Evolutionary conservation across 108 stramenopile genomes (phyloP).

Genomic region (Pseudonitzschia pungens): DNA sequence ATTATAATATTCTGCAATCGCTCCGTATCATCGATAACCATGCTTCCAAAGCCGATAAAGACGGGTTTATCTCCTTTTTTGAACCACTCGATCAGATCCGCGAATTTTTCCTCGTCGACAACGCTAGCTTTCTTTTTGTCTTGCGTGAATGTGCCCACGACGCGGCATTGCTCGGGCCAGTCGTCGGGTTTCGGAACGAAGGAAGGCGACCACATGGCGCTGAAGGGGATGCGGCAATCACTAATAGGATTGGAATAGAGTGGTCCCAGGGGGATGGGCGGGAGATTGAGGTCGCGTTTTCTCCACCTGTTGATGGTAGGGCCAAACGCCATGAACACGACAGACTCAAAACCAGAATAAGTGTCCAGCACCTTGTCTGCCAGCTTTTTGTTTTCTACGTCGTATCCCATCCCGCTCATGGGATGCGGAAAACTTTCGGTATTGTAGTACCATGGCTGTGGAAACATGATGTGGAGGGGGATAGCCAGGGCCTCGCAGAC

Average conservation of each 20-base stretch:
- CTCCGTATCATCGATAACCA: constrained; percentile 66
- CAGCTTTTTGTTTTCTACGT: background rate
- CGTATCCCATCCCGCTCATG: constrained; percentile 55
- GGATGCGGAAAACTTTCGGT: constrained; percentile 83
- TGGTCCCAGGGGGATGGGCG: constrained; percentile 30
- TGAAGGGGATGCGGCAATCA: constrained; percentile 58
- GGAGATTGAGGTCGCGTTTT: constrained; percentile 30
- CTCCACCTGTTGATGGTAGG: constrained; percentile 53
- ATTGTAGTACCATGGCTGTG: constrained; percentile 76
- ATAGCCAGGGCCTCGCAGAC: constrained; percentile 81
- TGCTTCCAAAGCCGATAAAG: constrained; percentile 74
- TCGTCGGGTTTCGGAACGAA: constrained; percentile 85
- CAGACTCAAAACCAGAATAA: too few relatives aligned
- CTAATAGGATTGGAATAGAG: constrained; percentile 37
- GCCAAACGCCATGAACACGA: constrained; percentile 27
- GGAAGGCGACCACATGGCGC: constrained; percentile 77
- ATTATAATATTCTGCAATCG: constrained; percentile 48
- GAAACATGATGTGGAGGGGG: constrained; percentile 87
- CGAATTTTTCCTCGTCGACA: constrained; percentile 36
- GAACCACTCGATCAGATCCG: constrained; percentile 47
- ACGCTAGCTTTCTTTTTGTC: constrained; percentile 15
- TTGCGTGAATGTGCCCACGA: constrained; percentile 70
- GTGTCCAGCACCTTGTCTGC: too few relatives aligned
- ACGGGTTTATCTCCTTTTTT: constrained; percentile 49
- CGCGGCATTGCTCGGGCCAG: constrained; percentile 77